Conservation (phyloP, 305 asterid genomes). For the Euphrasia arctica region DNA sequence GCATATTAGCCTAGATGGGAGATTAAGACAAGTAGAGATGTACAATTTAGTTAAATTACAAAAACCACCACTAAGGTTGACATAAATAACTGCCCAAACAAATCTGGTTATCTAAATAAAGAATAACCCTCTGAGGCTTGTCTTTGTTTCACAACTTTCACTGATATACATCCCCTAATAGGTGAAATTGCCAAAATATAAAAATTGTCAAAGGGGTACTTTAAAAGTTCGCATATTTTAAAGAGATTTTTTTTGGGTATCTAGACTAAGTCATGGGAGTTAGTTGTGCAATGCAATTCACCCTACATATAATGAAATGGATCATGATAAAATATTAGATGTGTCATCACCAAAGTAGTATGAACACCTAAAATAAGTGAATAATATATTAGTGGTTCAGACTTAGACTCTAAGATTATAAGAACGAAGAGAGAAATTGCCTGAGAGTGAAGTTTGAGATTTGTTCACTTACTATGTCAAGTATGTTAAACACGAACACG, state of each 20-base stretch:
- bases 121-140: too few species aligned
- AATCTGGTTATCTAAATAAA: too few species aligned
- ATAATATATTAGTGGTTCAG: not conserved
- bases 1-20: conserved; percentile 82
- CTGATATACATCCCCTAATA: too few species aligned
- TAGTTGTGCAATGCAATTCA: not conserved
- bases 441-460: conserved; percentile 20
- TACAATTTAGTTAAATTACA: too few species aligned
- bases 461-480: conserved; percentile 80
- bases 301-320: not conserved
- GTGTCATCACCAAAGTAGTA: not conserved
- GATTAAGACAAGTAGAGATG: conserved; percentile 1
- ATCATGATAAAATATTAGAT: not conserved
- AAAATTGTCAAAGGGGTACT: too few species aligned
- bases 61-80: too few species aligned
- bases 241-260: not conserved
- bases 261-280: not conserved
- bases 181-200: too few species aligned
- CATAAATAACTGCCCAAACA: too few species aligned
- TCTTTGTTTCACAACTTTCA: too few species aligned
- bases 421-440: not conserved
- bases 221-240: too few species aligned
- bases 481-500: conserved; percentile 86
- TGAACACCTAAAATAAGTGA: not conserved
- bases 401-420: conserved; percentile 2